Base-by-base conservation (phyloP, 352 stramenopile species). In the Phytophthora sp. region DNA sequence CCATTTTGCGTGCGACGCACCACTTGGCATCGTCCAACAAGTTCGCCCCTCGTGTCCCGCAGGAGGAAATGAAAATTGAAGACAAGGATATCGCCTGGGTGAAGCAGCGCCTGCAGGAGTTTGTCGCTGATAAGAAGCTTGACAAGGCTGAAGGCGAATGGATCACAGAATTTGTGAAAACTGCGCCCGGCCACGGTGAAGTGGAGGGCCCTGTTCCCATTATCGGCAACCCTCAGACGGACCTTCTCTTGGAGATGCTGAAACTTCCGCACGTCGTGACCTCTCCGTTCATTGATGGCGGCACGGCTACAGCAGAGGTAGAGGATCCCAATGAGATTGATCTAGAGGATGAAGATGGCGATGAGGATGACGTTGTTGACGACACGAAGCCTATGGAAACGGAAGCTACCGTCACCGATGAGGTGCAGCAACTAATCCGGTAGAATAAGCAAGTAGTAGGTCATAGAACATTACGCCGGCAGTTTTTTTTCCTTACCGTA, bases 211-310 rank as follows among this genome's bases (percentile, higher is more conserved):
- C 69, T 5, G 45, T 54, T 9, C 44, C 69, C 26, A 59, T 72
- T 32, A 58, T 72, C 51, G 96, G 96, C 2, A 99, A 99, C 59
- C 97, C 94, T 6, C 96, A 99, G 66, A 99, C 96, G 1, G 97
- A 99, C 68, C 48, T 87, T 49, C 76, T 99, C 24, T 66, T 99
- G 46, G 73, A 91, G 44, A 69, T 98, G 41, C 75, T 99, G 28
- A 93, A 96, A 60, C 73, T 99, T 18, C 79, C 84, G n/a, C 97
- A 99, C 62, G 84, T 95, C 18, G 80, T 98, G 8, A 99, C 97
- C 11, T 78, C 94, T 17, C 94, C 96, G n/a, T 98, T 89, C 66
- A 50, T 70, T 35, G 23, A 46, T 3, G 64, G 46, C 10, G 34
- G n/a, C 20, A 54, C 35, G 9, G 24, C 58, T 24, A 37, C 24